phyloP scores from a whole-genome alignment of 495 filamentous ascomycete species.

The Hypoxylon trugodes region DNA sequence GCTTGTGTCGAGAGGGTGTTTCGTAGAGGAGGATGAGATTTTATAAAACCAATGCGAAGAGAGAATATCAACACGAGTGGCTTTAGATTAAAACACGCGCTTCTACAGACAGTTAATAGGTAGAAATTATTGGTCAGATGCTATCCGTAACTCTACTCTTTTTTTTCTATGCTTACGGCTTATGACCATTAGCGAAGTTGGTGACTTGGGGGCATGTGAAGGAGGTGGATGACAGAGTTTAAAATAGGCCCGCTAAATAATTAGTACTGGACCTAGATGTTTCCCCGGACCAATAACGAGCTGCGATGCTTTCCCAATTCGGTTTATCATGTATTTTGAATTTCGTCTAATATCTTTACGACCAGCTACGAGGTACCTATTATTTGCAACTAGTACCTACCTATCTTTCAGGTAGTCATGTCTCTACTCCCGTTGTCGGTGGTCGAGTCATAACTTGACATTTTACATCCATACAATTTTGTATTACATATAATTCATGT shows the following conservation, averaged over 20 bases:
- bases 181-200: not conserved
- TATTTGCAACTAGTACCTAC: not conserved
- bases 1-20: slow-evolving; percentile 21
- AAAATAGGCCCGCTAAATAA: slow-evolving; percentile 1
- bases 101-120: too few species aligned
- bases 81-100: too few species aligned
- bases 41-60: not conserved
- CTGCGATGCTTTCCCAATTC: slow-evolving; percentile 28
- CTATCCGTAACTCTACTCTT: not conserved
- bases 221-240: not conserved
- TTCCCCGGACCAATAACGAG: slow-evolving; percentile 30
- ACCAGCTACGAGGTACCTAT: not conserved
- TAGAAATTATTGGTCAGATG: slow-evolving; percentile 9
- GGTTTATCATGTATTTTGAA: slow-evolving; percentile 5
- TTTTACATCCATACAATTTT: not conserved
- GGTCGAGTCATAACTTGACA: not conserved
- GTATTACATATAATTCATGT: not conserved
- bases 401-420: not conserved
- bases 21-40: slow-evolving; percentile 6
- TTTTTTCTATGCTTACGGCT: slow-evolving; percentile 2
- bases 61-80: not conserved
- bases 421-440: slow-evolving; percentile 7
- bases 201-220: slow-evolving; percentile 6
- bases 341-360: too few species aligned
- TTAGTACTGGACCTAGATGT: not conserved